A percentile compares a stretch with the other conserved stretches of the same genome.
These are phyloP conservation scores for Acanthamoeba castellanii DNA, from an alignment of 208 protist genomes.

Conservation along the genomic window DNA sequence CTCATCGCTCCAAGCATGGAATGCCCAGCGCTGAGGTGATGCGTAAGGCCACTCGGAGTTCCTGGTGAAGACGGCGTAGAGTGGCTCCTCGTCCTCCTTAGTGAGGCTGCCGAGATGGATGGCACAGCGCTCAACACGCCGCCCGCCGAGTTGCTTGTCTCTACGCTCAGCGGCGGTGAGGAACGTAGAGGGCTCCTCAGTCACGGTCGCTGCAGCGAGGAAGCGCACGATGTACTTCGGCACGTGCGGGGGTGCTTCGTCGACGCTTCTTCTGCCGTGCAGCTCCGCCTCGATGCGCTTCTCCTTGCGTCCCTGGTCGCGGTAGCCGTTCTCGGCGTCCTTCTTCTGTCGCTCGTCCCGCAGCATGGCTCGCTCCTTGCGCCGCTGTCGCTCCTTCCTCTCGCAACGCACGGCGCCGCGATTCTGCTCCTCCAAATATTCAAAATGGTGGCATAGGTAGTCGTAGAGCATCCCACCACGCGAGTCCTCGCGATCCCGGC, in stretches of 20 bases:
- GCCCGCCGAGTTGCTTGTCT: neutral
- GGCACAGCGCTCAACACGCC: conserved; percentile 22
- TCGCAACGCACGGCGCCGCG: neutral
- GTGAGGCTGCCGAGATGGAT: conserved; percentile 58
- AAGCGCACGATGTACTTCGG: conserved; percentile 31
- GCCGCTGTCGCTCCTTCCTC: conserved; percentile 32
- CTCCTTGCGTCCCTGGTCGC: conserved; percentile 37
- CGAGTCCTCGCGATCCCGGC: neutral
- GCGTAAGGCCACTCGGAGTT: conserved; percentile 26
- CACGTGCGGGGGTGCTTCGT: neutral
- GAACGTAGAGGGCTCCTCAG: neutral
- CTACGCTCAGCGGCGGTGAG: neutral
- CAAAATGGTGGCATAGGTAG: conserved; percentile 71
- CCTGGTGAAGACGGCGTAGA: conserved; percentile 61
- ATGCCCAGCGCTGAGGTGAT: conserved; percentile 5
- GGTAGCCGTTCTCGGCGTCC: conserved; percentile 56
- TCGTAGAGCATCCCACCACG: conserved; percentile 22
- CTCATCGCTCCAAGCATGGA: conserved; percentile 23
- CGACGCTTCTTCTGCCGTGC: neutral
- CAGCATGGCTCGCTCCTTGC: conserved; percentile 18
- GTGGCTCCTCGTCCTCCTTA: conserved; percentile 63
- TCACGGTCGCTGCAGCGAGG: neutral
- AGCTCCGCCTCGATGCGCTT: conserved; percentile 33
- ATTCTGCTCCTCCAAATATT: conserved; percentile 68
- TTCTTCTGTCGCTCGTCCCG: conserved; percentile 43